Percentiles rank a stretch among this genome's conserved stretches.
Conservation (phyloP, 2,329 filamentous ascomycete genomes). For the Dactylellina cionopaga region DNA sequence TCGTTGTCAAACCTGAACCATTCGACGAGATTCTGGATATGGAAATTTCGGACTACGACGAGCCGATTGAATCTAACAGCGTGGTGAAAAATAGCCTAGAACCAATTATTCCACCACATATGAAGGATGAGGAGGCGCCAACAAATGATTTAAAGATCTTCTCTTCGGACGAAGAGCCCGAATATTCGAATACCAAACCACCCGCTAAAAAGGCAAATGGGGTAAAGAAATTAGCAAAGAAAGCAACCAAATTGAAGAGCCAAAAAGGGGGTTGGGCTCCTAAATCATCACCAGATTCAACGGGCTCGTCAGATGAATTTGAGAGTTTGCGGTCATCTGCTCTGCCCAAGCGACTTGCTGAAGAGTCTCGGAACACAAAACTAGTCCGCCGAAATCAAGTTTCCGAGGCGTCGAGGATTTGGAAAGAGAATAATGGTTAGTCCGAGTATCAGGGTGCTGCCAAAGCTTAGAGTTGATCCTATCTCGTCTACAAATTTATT, state of each 20-base stretch:
- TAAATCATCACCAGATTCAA: background rate
- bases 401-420: slow-evolving; percentile 38
- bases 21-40: background rate
- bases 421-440: background rate
- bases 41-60: background rate
- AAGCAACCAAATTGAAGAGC: background rate
- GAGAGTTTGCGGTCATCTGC: slow-evolving; percentile 31
- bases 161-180: slow-evolving; percentile 7
- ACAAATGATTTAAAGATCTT: background rate
- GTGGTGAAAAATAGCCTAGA: background rate
- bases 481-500: too few relatives aligned
- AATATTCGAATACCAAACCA: background rate
- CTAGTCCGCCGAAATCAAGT: background rate
- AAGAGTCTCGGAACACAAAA: slow-evolving; percentile 10
- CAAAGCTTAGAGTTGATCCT: too few relatives aligned
- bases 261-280: background rate
- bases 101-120: background rate
- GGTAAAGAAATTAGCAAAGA: background rate
- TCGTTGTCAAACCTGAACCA: background rate
- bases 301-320: slow-evolving; percentile 32
- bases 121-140: background rate
- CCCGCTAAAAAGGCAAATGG: background rate
- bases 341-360: slow-evolving; percentile 7
- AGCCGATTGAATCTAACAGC: background rate
- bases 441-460: too few relatives aligned